Percentiles rank a stretch among this genome's conserved stretches.
Evolutionary conservation across 2,329 filamentous ascomycete genomes (phyloP).

Genomic region (Thyridium curvatum): DNA sequence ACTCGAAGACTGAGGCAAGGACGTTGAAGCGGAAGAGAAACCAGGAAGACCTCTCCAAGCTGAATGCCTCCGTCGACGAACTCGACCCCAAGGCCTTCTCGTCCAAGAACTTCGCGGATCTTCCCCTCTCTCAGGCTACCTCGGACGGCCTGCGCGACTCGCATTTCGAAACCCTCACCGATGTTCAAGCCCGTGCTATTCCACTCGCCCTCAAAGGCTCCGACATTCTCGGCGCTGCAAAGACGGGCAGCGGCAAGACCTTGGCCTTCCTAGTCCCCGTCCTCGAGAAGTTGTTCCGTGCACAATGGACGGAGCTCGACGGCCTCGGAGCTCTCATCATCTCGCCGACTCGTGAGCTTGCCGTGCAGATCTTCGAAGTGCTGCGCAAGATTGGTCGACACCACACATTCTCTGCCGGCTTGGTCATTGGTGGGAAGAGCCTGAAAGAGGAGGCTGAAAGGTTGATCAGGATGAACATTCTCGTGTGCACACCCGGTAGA

Average conservation of each 20-base stretch:
- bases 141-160: constrained; percentile 72
- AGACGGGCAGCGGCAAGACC: constrained; percentile 95
- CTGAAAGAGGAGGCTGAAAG: constrained; percentile 81
- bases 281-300: constrained; percentile 84
- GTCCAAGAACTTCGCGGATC: constrained; percentile 67
- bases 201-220: constrained; percentile 76
- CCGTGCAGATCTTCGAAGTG: constrained; percentile 95
- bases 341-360: constrained; percentile 88
- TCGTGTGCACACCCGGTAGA: constrained; percentile 90
- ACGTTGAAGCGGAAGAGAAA: constrained; percentile 18
- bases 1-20: constrained; percentile 9
- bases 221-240: constrained; percentile 90
- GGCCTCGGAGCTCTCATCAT: constrained; percentile 89
- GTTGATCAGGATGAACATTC: constrained; percentile 87
- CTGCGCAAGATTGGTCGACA: constrained; percentile 82
- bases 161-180: constrained; percentile 85
- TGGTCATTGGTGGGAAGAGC: constrained; percentile 91
- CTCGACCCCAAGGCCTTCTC: constrained; percentile 50
- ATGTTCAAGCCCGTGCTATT: constrained; percentile 87
- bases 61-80: constrained; percentile 14
- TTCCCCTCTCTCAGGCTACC: constrained; percentile 82
- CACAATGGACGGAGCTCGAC: constrained; percentile 84
- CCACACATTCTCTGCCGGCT: constrained; percentile 84
- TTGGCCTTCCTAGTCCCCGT: constrained; percentile 88
- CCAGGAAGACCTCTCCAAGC: constrained; percentile 16